A percentile compares a stretch with the other conserved stretches of the same genome.
These are phyloP conservation scores for Brettanomyces anomalus DNA, from an alignment of 805 yeast genomes.

Conservation along the genomic window DNA sequence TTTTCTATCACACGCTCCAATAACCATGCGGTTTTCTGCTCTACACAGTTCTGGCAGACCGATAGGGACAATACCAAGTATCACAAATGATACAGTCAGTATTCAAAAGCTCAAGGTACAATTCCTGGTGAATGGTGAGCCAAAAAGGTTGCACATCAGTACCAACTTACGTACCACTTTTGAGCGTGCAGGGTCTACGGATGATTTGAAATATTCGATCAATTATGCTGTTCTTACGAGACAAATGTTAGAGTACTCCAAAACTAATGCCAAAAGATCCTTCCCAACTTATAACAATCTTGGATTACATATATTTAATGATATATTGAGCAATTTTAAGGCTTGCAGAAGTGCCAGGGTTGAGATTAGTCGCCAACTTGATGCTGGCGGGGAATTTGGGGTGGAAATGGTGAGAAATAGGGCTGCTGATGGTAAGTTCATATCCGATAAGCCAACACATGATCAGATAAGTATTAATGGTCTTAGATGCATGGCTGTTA, in stretches of 20 bases:
- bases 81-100: constrained; percentile 27
- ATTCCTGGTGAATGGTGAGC: constrained; percentile 7
- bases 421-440: not conserved
- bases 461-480: constrained; percentile 33
- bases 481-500: constrained; percentile 59
- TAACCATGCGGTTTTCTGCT: no score
- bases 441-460: no score
- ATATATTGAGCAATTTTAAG: constrained; percentile 13
- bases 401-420: not conserved
- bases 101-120: constrained; percentile 39
- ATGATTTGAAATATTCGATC: constrained; percentile 72
- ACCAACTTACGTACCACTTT: constrained; percentile 59
- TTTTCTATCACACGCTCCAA: no score
- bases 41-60: not conserved
- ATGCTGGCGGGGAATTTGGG: not conserved
- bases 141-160: constrained; percentile 23
- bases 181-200: constrained; percentile 64
- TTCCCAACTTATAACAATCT: constrained; percentile 35
- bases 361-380: constrained; percentile 5
- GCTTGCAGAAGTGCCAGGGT: constrained; percentile 12
- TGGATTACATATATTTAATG: constrained; percentile 12
- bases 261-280: constrained; percentile 29
- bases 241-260: constrained; percentile 47
- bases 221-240: constrained; percentile 83
- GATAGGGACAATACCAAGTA: not conserved